Conservation (phyloP, 164 flowering plant genomes). For the Umbilicus rupestris region DNA sequence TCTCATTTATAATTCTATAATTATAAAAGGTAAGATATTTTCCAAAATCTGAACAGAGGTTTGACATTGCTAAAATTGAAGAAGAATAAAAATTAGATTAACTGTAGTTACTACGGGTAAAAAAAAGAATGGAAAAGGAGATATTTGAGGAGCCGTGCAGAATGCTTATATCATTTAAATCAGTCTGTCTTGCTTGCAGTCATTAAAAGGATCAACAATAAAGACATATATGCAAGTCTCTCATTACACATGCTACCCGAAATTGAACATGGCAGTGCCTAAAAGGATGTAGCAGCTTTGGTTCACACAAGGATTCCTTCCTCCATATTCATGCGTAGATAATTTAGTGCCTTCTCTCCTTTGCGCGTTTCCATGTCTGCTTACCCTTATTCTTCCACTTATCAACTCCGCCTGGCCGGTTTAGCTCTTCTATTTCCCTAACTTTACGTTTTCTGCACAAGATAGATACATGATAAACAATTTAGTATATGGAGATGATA, state of each 20-base stretch:
- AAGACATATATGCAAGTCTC: not conserved
- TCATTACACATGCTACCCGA: not conserved
- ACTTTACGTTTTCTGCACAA: constrained; percentile 74
- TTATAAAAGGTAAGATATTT: too few species aligned
- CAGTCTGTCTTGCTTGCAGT: not conserved
- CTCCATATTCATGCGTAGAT: not conserved
- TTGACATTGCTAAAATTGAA: too few species aligned
- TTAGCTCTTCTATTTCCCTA: constrained; percentile 54
- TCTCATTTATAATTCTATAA: too few species aligned
- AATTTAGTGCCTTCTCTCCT: constrained; percentile 40
- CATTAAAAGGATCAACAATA: not conserved
- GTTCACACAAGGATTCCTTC: not conserved
- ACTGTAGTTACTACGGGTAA: too few species aligned
- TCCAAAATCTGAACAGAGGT: too few species aligned
- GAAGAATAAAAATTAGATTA: too few species aligned
- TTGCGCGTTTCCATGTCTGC: constrained; percentile 38
- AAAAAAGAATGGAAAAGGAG: too few species aligned
- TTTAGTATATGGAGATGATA: too few species aligned
- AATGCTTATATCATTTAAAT: not conserved
- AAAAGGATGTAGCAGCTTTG: not conserved
- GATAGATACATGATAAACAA: not conserved
- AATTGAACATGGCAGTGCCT: not conserved
- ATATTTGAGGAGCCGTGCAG: not conserved
- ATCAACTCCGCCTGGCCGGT: constrained; percentile 41
- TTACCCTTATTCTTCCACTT: constrained; percentile 62